Evolutionary conservation across 2,329 filamentous ascomycete species (phyloP).

Genomic region (Apiospora aurea): DNA sequence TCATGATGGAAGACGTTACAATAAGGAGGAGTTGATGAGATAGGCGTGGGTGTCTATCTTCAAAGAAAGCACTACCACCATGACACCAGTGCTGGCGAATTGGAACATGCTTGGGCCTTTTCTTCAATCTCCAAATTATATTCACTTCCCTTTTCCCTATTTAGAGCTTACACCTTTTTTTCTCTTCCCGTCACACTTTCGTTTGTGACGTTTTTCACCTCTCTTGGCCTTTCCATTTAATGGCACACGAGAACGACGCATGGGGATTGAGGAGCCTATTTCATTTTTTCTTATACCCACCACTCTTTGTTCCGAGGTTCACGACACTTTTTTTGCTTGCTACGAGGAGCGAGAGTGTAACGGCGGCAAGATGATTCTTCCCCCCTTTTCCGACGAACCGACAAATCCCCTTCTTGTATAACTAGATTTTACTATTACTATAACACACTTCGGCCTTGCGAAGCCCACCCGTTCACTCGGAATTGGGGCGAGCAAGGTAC

Average conservation of each 20-base stretch:
- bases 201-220: not conserved
- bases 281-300: slow-evolving; percentile 10
- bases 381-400: not conserved
- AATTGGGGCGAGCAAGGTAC: not conserved
- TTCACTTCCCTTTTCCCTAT: slow-evolving; percentile 10
- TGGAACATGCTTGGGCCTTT: slow-evolving; percentile 17
- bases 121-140: slow-evolving; percentile 5
- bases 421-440: slow-evolving; percentile 19
- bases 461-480: not conserved
- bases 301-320: slow-evolving; percentile 9
- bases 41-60: not conserved
- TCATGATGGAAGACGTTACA: not conserved
- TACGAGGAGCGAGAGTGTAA: not conserved
- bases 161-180: slow-evolving; percentile 14
- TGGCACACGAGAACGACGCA: not conserved
- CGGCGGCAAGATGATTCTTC: not conserved
- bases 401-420: slow-evolving; percentile 7
- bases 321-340: not conserved
- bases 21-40: not conserved
- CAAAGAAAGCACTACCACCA: slow-evolving; percentile 10
- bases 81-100: slow-evolving; percentile 14
- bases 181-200: slow-evolving; percentile 2
- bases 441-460: not conserved
- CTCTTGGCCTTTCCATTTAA: slow-evolving; percentile 15
- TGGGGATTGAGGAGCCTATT: not conserved